phyloP scores from a whole-genome alignment of 257 asterid species.

The Solanum piurae region DNA sequence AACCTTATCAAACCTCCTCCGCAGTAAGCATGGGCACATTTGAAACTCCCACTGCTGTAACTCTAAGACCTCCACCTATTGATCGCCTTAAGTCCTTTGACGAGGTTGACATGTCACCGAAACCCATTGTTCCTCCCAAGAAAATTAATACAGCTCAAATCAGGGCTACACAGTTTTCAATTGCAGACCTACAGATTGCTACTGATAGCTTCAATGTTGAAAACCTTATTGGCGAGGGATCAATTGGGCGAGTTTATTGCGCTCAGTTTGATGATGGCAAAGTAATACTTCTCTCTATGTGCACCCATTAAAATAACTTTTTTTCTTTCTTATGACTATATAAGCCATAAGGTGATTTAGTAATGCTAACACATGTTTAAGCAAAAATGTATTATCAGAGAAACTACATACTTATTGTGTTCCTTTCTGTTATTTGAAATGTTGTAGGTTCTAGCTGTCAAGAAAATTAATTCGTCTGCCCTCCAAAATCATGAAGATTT shows the following conservation, averaged over 20 bases:
- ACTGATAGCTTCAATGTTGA: constrained; percentile 82
- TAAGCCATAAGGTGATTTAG: neutral
- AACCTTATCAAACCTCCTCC: constrained; percentile 42
- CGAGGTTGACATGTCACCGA: constrained; percentile 52
- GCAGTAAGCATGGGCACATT: constrained; percentile 34
- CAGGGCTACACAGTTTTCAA: constrained; percentile 52
- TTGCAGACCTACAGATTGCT: constrained; percentile 90
- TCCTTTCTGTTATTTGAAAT: neutral
- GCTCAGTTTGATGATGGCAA: constrained; percentile 73
- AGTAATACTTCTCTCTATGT: constrained; percentile 23
- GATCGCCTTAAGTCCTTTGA: constrained; percentile 78
- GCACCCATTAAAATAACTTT: neutral
- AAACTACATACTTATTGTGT: neutral
- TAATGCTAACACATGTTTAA: neutral
- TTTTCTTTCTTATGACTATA: neutral
- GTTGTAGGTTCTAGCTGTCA: constrained; percentile 78
- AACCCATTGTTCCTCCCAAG: constrained; percentile 62
- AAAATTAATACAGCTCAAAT: constrained; percentile 43
- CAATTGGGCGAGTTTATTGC: constrained; percentile 75
- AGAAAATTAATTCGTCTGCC: constrained; percentile 65
- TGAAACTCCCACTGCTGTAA: constrained; percentile 51
- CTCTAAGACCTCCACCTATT: constrained; percentile 66
- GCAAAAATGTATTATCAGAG: neutral
- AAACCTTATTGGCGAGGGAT: constrained; percentile 88
- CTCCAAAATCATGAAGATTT: constrained; percentile 58